Conservation (phyloP, 306 rosid genomes). For the Ammopiptanthus mongolicus region DNA sequence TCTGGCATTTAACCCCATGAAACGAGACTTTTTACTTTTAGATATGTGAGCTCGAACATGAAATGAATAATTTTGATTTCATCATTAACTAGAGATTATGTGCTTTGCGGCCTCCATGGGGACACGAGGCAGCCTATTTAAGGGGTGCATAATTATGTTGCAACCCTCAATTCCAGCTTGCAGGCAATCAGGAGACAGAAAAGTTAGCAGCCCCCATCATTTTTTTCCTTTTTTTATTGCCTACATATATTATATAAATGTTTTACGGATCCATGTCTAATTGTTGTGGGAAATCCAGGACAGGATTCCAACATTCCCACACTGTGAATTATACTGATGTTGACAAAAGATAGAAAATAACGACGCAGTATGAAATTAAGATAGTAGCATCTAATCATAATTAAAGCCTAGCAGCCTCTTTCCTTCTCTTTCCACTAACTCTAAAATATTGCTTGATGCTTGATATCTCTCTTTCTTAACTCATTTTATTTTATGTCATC, state of each 20-base stretch:
- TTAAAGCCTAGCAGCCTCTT: not conserved
- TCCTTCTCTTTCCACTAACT: not conserved
- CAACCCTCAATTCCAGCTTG: slow-evolving; percentile 42
- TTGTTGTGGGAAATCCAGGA: slow-evolving; percentile 34
- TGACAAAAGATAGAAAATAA: slow-evolving; percentile 3
- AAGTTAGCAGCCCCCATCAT: slow-evolving; percentile 10
- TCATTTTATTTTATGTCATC: too few species aligned
- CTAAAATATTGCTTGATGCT: not conserved
- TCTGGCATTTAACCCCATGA: not conserved
- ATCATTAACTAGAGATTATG: not conserved
- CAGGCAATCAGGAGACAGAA: slow-evolving; percentile 56
- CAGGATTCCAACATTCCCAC: slow-evolving; percentile 54
- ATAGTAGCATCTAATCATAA: slow-evolving; percentile 15
- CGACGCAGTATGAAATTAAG: not conserved
- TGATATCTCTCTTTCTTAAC: not conserved
- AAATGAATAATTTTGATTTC: not conserved
- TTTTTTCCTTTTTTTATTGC: slow-evolving; percentile 1
- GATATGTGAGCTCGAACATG: not conserved
- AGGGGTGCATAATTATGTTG: slow-evolving; percentile 17
- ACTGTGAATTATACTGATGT: slow-evolving; percentile 28
- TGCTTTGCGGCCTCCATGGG: slow-evolving; percentile 26
- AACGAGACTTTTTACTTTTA: not conserved
- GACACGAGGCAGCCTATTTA: not conserved
- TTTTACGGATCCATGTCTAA: slow-evolving; percentile 13
- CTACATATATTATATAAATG: slow-evolving; percentile 1